These are phyloP conservation scores for Dorcoceras hygrometricum DNA, from an alignment of 257 asterid species.

Conservation along the genomic window DNA sequence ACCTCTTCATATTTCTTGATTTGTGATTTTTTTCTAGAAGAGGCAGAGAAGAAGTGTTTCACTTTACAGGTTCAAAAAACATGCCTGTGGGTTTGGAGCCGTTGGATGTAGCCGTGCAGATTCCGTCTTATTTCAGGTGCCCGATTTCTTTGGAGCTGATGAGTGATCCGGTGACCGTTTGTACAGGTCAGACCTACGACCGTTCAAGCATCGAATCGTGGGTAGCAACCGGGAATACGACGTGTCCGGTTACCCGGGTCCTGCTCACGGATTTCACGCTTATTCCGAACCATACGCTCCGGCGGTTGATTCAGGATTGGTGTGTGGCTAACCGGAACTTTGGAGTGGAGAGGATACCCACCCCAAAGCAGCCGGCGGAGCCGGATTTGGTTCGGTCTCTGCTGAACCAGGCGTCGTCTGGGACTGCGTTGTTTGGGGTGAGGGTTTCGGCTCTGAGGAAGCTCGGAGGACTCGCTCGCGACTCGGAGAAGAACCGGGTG, in stretches of 20 bases:
- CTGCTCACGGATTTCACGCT: conserved; percentile 74
- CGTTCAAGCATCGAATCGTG: conserved; percentile 92
- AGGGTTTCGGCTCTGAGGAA: conserved; percentile 63
- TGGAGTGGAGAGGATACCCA: conserved; percentile 88
- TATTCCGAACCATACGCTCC: conserved; percentile 90
- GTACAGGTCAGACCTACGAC: conserved; percentile 96
- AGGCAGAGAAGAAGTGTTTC: too few species aligned
- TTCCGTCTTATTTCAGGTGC: conserved; percentile 91
- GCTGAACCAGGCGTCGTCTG: conserved; percentile 60
- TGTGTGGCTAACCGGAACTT: conserved; percentile 83
- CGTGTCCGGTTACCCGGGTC: conserved; percentile 85
- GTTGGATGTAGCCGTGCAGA: conserved; percentile 67
- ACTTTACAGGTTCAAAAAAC: too few species aligned
- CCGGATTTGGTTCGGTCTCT: conserved; percentile 62
- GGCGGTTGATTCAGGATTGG: conserved; percentile 95
- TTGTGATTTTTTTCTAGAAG: too few species aligned
- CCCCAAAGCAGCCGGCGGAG: conserved; percentile 99
- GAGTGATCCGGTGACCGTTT: conserved; percentile 92
- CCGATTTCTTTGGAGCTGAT: conserved; percentile 90
- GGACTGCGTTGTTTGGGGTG: conserved; percentile 33
- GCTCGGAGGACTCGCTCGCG: conserved; percentile 70
- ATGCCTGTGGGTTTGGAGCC: conserved; percentile 82
- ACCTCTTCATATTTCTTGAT: not conserved
- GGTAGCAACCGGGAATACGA: conserved; percentile 94
- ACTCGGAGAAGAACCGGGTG: conserved; percentile 77